Base-by-base conservation (phyloP, 345 rosid species). In the Populus tremula region DNA sequence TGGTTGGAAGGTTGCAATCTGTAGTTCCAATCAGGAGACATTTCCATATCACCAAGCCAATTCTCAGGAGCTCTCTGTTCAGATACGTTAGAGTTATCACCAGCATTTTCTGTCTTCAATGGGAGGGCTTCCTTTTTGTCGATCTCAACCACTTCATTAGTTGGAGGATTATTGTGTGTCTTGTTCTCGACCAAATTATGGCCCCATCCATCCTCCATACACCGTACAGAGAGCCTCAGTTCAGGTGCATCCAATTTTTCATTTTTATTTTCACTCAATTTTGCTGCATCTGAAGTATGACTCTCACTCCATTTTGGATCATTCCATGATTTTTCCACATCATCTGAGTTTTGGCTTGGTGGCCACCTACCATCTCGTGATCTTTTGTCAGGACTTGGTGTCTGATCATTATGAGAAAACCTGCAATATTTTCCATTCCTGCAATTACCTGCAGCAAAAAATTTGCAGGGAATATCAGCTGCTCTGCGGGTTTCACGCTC, bases 11-110 rank as follows among this genome's bases (percentile, higher is more conserved):
- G 56, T 33, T 72, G 77, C 70, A 82, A 82, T 67, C 85, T 77
- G 71, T 80, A 89, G 70, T 93, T 86, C 98, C 99, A 95, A 39
- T 90, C 96, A 35, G 96, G 99, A 78, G 97, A 90, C 97, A 89
- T 93, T 71, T 91, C 93, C 84, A 85, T 88, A 69, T 86, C 91
- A 79, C 83, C 93, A 69, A 88, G 82, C 87, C 88, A 87, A 78
- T 85, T 83, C 73, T 87, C 88, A 36, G 76, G 66, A 65, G 85
- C 73, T 78, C 87, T 89, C 45, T 86, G 71, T 67, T 91, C 90
- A 59, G 86, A 64, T 61, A 71, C 23, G 18, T 69, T 82, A 23
- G 72, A 64, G 41, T 61, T 78, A 67, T 76, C 77, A 75, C 74
- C 78, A 77, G 82, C 50, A 82, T 77, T 76, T 36, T 82, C 82